Evolutionary conservation across 2,329 filamentous ascomycete species (phyloP).

Genomic region (Phyllosticta capitalensis): DNA sequence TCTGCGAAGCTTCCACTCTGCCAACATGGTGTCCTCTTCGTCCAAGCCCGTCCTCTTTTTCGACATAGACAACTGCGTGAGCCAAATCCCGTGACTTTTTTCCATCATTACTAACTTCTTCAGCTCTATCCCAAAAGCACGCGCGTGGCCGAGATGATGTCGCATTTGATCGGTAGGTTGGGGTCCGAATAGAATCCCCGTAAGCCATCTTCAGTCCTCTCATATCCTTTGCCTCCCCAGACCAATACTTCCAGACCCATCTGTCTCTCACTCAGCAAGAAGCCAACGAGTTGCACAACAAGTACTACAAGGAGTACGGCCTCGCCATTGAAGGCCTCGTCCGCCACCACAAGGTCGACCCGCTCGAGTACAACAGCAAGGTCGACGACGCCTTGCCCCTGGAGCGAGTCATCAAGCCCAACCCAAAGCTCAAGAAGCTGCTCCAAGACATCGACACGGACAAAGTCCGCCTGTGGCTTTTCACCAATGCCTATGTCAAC

Average conservation of each 20-base stretch:
- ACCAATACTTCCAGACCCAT: conserved; percentile 56
- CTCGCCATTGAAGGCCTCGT: conserved; percentile 95
- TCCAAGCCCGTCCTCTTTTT: conserved; percentile 58
- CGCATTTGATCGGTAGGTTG: conserved; percentile 55
- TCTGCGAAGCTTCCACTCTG: not conserved
- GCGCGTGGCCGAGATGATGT: conserved; percentile 84
- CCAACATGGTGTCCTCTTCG: conserved; percentile 19
- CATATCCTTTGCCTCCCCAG: conserved; percentile 51
- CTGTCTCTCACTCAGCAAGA: conserved; percentile 66
- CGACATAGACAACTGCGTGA: conserved; percentile 93
- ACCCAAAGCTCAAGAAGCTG: conserved; percentile 62
- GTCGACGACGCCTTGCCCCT: conserved; percentile 92
- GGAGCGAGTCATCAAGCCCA: conserved; percentile 71
- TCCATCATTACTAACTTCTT: not conserved
- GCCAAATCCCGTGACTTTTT: conserved; percentile 18
- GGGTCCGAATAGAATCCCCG: not conserved
- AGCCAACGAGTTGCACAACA: conserved; percentile 74
- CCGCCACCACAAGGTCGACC: conserved; percentile 88
- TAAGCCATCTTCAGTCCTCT: not conserved
- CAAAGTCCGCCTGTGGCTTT: conserved; percentile 84
- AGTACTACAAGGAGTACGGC: conserved; percentile 93
- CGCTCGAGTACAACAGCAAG: conserved; percentile 85
- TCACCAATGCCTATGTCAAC: conserved; percentile 91
- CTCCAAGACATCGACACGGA: conserved; percentile 72
- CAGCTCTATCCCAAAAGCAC: conserved; percentile 77